Percentiles rank a stretch among this genome's conserved stretches.
Evolutionary conservation across 805 yeast genomes (phyloP).

Genomic region (Geotrichum ghanense): DNA sequence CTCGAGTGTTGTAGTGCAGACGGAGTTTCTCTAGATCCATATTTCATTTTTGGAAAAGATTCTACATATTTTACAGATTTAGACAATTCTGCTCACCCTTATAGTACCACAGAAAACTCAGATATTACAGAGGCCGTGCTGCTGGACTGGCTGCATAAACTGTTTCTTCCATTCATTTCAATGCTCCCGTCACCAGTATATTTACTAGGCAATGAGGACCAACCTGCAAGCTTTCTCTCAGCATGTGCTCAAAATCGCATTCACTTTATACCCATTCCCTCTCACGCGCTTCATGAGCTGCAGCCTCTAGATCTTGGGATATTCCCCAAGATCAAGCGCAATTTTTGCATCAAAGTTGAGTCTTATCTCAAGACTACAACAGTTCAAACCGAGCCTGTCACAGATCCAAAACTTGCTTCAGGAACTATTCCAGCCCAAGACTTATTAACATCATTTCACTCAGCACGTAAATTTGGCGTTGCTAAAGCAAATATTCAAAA

Average conservation of each 20-base stretch:
- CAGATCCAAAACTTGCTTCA: no score
- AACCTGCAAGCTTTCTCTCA: neutral
- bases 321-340: neutral
- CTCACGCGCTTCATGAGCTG: neutral
- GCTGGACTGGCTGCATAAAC: neutral
- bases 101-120: neutral
- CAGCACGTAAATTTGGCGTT: neutral
- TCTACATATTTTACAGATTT: neutral
- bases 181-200: neutral
- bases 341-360: constrained; percentile 1
- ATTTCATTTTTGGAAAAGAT: neutral
- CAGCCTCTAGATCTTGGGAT: neutral
- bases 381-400: neutral
- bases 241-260: neutral
- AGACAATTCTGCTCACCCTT: neutral
- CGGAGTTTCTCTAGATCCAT: neutral
- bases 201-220: neutral
- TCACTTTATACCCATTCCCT: neutral
- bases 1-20: neutral
- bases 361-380: neutral
- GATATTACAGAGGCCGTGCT: neutral
- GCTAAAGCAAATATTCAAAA: neutral
- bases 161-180: neutral
- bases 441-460: neutral
- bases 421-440: neutral